Base-by-base conservation (phyloP, 164 flowering plant genomes). In the Cinnamomum chago region DNA sequence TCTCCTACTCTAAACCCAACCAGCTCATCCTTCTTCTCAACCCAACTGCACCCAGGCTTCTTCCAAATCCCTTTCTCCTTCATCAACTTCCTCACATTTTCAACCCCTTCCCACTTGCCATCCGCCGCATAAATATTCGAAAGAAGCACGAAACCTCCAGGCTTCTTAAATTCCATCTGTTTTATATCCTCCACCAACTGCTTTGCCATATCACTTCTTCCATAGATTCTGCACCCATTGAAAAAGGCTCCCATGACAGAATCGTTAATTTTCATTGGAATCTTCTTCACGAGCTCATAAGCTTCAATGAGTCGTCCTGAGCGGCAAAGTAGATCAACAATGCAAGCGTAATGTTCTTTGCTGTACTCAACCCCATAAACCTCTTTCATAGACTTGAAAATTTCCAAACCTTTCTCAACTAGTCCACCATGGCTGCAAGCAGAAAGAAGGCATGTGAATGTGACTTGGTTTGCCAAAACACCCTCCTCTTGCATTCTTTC, bases 361-460 rank as follows among this genome's bases (percentile, higher is more conserved):
- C 77, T 82, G 27, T 77, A 71, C 79, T 79, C 81, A 52, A 83
- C 75, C 18, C 80, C 76, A 24, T 78, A 67, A 10, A 30, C 68
- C 47, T 86, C 85, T 75, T 76, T 76, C 86, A 90, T 87, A 11
- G 83, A 81, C 75, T 65, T 72, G 68, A 89, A 92, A 18, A 88
- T 79, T 67, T 81, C 75, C 67, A 87, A 67, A 55, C 93, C 92
- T 76, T 83, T 84, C 71, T 88, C 83, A 0, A 87, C 85, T 71
- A 83, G 75, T 23, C 92, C 91, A 40, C 89, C 82, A 68, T 90
- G 94, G 81, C 94, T 85, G 84, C 94, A 90, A 67, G 92, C 88
- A 60, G 90, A 85, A 74, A 89, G 91, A 69, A 88, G 67, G 72
- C 81, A 81, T n/a, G 86, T 76, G 58, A 87, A 84, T 18, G 95